Evolutionary conservation across 2,329 filamentous ascomycete species (phyloP).

Genomic region (Hypoxylon sp.): DNA sequence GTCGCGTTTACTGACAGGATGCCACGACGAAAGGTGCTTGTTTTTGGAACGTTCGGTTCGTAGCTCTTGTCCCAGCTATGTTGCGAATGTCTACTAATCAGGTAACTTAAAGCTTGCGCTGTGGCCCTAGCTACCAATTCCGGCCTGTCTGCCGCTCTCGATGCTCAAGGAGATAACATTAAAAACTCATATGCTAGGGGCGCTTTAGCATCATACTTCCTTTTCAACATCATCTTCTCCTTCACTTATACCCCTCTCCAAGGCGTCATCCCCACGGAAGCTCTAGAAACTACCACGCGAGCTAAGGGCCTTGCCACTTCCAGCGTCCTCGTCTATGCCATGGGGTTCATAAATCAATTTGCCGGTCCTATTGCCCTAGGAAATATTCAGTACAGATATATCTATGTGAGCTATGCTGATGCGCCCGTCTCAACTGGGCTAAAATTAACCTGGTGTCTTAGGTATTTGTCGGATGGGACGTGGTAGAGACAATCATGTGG

Average conservation of each 20-base stretch:
- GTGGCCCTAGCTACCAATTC: conserved; percentile 60
- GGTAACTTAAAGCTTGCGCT: conserved; percentile 53
- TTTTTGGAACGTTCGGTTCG: conserved; percentile 58
- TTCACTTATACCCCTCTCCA: conserved; percentile 66
- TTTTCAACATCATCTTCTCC: conserved; percentile 64
- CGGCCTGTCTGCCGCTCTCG: conserved; percentile 58
- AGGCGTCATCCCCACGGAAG: conserved; percentile 62
- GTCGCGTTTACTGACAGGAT: conserved; percentile 60
- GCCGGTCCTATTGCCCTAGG: conserved; percentile 60
- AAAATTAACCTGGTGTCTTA: neutral
- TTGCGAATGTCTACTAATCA: conserved; percentile 19
- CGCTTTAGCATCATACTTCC: conserved; percentile 62
- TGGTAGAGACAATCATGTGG: conserved; percentile 59
- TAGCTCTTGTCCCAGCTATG: conserved; percentile 16
- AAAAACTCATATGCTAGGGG: conserved; percentile 57
- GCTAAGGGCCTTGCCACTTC: conserved; percentile 62
- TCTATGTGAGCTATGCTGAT: conserved; percentile 51
- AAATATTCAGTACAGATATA: conserved; percentile 60
- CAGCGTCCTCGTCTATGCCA: conserved; percentile 60
- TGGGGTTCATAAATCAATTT: conserved; percentile 64
- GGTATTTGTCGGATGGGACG: conserved; percentile 63
- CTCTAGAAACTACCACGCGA: conserved; percentile 62
- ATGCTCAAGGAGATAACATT: conserved; percentile 51
- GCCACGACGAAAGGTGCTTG: conserved; percentile 61
- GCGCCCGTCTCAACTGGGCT: neutral